These are phyloP conservation scores for Ophiognomonia clavigignenti-juglandacearum DNA, from an alignment of 2,329 filamentous ascomycete species.

Conservation along the genomic window DNA sequence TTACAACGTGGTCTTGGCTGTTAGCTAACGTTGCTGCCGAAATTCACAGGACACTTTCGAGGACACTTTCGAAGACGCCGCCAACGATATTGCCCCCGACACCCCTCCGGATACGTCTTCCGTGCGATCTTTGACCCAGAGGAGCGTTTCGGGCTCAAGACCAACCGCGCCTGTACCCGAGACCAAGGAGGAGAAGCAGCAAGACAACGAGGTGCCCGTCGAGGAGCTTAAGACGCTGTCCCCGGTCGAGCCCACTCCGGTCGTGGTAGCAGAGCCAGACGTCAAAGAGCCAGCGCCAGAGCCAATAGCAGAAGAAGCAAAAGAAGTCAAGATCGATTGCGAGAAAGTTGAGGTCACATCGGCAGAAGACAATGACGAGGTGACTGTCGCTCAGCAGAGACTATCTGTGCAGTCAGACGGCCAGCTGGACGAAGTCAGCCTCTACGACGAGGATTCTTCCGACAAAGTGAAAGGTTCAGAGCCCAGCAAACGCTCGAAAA, in stretches of 20 bases:
- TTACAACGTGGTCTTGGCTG: slow-evolving; percentile 1
- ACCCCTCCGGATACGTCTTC: slow-evolving; percentile 57
- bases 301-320: slow-evolving; percentile 24
- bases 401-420: slow-evolving; percentile 40
- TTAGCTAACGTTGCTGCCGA: slow-evolving; percentile 6
- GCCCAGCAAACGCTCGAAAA: neutral
- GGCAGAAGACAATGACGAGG: slow-evolving; percentile 14
- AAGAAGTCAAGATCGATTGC: slow-evolving; percentile 24
- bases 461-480: slow-evolving; percentile 19
- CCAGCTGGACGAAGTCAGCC: slow-evolving; percentile 56
- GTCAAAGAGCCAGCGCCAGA: slow-evolving; percentile 19
- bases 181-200: slow-evolving; percentile 19
- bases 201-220: slow-evolving; percentile 16
- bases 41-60: slow-evolving; percentile 25
- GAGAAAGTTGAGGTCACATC: slow-evolving; percentile 20
- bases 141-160: slow-evolving; percentile 34
- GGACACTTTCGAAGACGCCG: slow-evolving; percentile 73
- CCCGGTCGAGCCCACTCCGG: slow-evolving; percentile 17
- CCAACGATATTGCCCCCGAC: slow-evolving; percentile 50
- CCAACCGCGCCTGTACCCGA: slow-evolving; percentile 22
- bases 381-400: slow-evolving; percentile 21
- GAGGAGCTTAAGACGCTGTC: neutral
- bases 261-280: slow-evolving; percentile 6
- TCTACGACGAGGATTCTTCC: slow-evolving; percentile 52
- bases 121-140: slow-evolving; percentile 58